Evolutionary conservation across 441 rosid species (phyloP), one percentile per base, ranked within the genome.

Genomic region (Dalechampia spathulata): DNA sequence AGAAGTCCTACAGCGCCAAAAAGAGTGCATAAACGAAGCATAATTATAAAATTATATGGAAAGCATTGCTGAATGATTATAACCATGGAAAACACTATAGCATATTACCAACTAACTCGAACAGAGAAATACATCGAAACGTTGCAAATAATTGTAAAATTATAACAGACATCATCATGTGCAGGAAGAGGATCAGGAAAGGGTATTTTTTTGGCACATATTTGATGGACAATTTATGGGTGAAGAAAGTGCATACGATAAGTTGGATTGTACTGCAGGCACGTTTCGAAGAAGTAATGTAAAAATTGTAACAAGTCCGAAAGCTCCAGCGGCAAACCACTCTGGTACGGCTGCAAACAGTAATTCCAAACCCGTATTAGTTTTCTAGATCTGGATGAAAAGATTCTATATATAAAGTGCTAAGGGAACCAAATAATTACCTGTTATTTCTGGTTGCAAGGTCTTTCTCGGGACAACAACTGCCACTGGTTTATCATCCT

Each of bases 311-410:
- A 84, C 84, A 64, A 84, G 60, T 74, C 96, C 99, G 72, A 92
- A 92, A 44, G 96, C 78, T 23, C 85, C 94, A 55, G 99, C 96
- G 53, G 96, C 99, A 75, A 92, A 82, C 96, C 96, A 88, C 72
- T 92, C 94, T 8, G 99, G 99, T 32, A 88, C 92, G 43, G 86
- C 99, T 92, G 84, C 76, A 76, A 46, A 56, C 76, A 42, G 2
- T 39, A 15, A 1, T 51, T 3, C 8, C 34, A 22, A 19, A 54
- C 12, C 44, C 20, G 40, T 38, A 57, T 32, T 28, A 34, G 10
- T 1, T 39, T 21, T 56, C 17, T 10, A 10, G 6, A 40, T 51
- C 30, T 56, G 22, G 27, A 49, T 49, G 10, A 32, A 17, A 46
- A 61, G n/a, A 57, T 34, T 50, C 46, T 30, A 22, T 27, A 40